A percentile compares a stretch with the other conserved stretches of the same genome.
Conservation (phyloP, 2,329 filamentous ascomycete species). For the Chalara sp. region DNA sequence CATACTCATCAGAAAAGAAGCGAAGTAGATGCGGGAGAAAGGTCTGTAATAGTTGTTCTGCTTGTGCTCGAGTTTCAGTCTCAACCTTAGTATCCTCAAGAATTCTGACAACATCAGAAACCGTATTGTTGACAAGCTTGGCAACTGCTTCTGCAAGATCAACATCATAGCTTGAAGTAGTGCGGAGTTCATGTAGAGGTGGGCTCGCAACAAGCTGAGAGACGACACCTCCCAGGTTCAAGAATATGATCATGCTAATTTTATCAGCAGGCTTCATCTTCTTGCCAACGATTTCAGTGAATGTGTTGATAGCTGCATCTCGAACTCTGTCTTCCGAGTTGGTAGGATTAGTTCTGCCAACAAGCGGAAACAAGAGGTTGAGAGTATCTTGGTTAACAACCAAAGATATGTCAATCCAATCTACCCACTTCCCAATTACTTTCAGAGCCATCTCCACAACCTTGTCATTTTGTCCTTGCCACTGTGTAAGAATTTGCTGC, state of each 20-base stretch:
- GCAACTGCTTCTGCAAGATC: slow-evolving; percentile 93
- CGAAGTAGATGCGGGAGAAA: slow-evolving; percentile 85
- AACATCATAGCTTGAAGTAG: slow-evolving; percentile 84
- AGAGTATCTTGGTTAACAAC: slow-evolving; percentile 89
- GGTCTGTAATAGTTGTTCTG: slow-evolving; percentile 72
- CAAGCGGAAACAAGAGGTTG: slow-evolving; percentile 75
- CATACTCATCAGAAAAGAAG: slow-evolving; percentile 96
- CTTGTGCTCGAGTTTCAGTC: slow-evolving; percentile 61
- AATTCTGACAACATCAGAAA: slow-evolving; percentile 80
- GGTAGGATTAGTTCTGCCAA: slow-evolving; percentile 58
- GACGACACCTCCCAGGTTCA: slow-evolving; percentile 82
- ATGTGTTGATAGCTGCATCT: slow-evolving; percentile 86
- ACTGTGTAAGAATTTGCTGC: slow-evolving; percentile 82
- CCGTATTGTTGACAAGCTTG: slow-evolving; percentile 86
- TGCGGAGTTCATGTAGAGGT: slow-evolving; percentile 69
- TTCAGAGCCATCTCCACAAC: slow-evolving; percentile 84
- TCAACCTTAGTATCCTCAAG: slow-evolving; percentile 62
- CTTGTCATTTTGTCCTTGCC: slow-evolving; percentile 55
- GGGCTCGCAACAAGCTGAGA: slow-evolving; percentile 80
- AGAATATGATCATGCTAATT: slow-evolving; percentile 84
- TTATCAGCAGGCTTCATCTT: slow-evolving; percentile 96
- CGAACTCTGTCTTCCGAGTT: slow-evolving; percentile 70
- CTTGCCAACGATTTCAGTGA: slow-evolving; percentile 94
- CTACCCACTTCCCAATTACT: slow-evolving; percentile 94
- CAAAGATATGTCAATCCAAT: slow-evolving; percentile 95